Conservation (phyloP, 345 rosid genomes). For the Geranium brycei region DNA sequence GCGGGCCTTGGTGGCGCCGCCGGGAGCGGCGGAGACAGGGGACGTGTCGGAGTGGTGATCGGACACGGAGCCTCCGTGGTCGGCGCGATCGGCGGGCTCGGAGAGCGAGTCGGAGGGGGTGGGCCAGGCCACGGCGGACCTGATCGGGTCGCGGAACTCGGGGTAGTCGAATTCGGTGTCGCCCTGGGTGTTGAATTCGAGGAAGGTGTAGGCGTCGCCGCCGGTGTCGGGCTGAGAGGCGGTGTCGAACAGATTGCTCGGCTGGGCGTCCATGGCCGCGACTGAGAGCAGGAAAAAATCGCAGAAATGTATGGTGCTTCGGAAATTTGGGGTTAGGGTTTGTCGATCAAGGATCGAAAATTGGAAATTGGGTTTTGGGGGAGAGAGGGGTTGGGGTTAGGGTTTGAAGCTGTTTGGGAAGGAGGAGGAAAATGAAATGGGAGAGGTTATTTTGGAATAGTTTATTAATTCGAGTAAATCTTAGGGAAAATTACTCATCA, state of each 20-base stretch:
- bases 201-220: conserved; percentile 77
- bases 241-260: conserved; percentile 64
- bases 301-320: conserved; percentile 11
- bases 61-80: conserved; percentile 22
- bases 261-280: conserved; percentile 57
- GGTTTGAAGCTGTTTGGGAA: conserved; percentile 1
- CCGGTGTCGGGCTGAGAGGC: conserved; percentile 93
- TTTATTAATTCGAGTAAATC: too few species aligned
- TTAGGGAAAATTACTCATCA: too few species aligned
- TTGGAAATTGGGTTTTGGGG: conserved; percentile 10
- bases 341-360: not conserved
- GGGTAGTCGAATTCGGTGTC: conserved; percentile 94
- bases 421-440: too few species aligned
- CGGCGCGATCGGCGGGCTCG: conserved; percentile 17
- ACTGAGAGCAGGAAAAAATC: not conserved
- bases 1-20: conserved; percentile 25
- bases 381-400: conserved; percentile 4
- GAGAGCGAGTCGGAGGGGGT: conserved; percentile 79
- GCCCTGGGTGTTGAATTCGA: conserved; percentile 94
- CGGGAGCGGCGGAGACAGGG: conserved; percentile 38
- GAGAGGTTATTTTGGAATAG: too few species aligned
- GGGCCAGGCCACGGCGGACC: conserved; percentile 72
- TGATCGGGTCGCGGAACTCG: conserved; percentile 44
- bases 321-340: not conserved
- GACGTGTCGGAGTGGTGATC: conserved; percentile 25